Percentiles rank a stretch among this genome's conserved stretches.
Conservation (phyloP, 2,329 filamentous ascomycete species). For the Elsinoe arachidis region DNA sequence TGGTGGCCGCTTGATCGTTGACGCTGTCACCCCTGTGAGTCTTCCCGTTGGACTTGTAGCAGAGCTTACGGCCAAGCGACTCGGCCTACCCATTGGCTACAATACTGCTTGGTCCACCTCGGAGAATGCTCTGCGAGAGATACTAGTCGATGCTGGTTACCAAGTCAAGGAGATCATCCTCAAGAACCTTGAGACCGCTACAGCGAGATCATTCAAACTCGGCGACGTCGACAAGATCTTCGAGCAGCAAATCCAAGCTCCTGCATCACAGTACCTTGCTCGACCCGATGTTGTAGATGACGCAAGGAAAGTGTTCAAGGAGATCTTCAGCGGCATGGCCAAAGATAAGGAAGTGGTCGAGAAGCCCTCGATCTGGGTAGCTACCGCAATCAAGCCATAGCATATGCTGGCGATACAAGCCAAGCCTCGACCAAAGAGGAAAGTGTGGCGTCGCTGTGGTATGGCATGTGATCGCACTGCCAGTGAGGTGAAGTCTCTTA, state of each 20-base stretch:
- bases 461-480: slow-evolving; percentile 1
- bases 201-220: neutral
- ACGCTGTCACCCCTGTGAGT: slow-evolving; percentile 33
- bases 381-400: slow-evolving; percentile 3
- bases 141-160: slow-evolving; percentile 31
- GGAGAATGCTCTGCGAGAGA: slow-evolving; percentile 24
- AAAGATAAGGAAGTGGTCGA: neutral
- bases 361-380: neutral
- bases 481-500: neutral
- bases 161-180: slow-evolving; percentile 25
- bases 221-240: neutral
- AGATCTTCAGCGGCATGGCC: neutral
- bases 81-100: slow-evolving; percentile 29
- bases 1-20: slow-evolving; percentile 32
- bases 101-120: slow-evolving; percentile 30
- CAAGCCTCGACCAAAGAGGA: neutral
- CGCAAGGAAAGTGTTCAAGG: neutral
- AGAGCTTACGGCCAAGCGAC: slow-evolving; percentile 28
- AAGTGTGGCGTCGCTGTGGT: neutral
- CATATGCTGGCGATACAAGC: neutral
- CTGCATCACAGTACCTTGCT: neutral
- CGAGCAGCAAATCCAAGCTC: neutral
- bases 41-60: slow-evolving; percentile 30
- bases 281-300: neutral
- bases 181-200: neutral